Evolutionary conservation across 164 flowering plant species (phyloP), one percentile per base, ranked within the genome.

Genomic region (Aristolochia contorta): DNA sequence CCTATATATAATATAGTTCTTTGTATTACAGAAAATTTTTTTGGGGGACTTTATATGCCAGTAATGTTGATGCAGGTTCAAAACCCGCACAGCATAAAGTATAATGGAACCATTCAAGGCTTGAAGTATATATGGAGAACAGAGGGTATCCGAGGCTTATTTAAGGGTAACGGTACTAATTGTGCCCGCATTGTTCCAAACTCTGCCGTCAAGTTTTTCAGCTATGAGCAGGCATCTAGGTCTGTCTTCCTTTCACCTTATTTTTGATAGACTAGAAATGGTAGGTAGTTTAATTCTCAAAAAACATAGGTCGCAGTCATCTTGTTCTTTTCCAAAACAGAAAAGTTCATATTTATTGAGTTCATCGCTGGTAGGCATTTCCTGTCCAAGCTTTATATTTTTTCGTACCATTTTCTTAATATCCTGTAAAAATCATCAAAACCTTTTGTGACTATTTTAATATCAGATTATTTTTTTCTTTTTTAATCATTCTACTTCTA

Each of bases 111-210:
- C 46, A 64, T 92, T 67, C 96, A 92, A 72, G 98, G 98, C 12
- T 72, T 92, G 74, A 86, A 87, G 73, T 86, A 92, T 70, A 92
- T 92, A 43, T 89, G 93, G 95, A 78, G 75, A 69, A 87, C 90
- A 60, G 96, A 92, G 66, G 98, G 98, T 50, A 70, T 89, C n/a
- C 80, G 90, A 41, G 98, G 98, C 52, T 62, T 89, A 49, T 92
- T 86, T 61, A 92, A 92, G 79, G 98, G 98, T 70, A 92, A 92
- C 63, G 97, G 98, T 56, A 84, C 98, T 50, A 92, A 92, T 62
- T 92, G 98, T 79, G 96, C 96, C 59, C 96, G 96, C 32, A 92
- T 92, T 59, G 87, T 92, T 33, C 96, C 98, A 16, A 92, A 92
- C 62, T 92, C 98, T 5, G 98, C 98, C 0, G 97, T 92, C 71